phyloP scores from a whole-genome alignment of 1,284 basidiomycete species.

The Leccinum subspadiceum region DNA sequence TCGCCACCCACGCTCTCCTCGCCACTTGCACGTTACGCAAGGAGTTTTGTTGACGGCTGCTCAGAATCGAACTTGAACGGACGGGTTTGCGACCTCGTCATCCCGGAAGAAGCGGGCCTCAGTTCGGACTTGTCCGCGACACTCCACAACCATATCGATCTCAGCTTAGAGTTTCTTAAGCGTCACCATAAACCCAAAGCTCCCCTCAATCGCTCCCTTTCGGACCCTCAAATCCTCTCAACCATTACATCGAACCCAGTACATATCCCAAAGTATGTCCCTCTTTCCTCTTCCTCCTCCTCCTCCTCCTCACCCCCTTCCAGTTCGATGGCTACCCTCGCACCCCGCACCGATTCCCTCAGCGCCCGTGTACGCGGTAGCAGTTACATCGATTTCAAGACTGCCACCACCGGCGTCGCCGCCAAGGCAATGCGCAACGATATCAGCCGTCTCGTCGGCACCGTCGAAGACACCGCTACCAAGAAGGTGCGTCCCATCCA shows the following conservation, averaged over 20 bases:
- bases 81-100: constrained; percentile 31
- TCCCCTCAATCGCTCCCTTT: constrained; percentile 43
- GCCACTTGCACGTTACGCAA: constrained; percentile 21
- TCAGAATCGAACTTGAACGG: constrained; percentile 5
- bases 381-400: constrained; percentile 90
- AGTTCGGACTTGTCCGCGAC: constrained; percentile 35
- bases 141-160: constrained; percentile 34
- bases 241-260: constrained; percentile 62
- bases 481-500: constrained; percentile 66
- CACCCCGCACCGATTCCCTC: constrained; percentile 62
- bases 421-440: constrained; percentile 99
- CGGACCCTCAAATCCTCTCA: constrained; percentile 60
- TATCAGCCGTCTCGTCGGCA: constrained; percentile 88
- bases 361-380: constrained; percentile 65
- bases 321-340: constrained; percentile 54
- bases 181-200: constrained; percentile 60
- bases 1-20: constrained; percentile 18
- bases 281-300: constrained; percentile 4
- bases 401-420: constrained; percentile 95
- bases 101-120: constrained; percentile 31
- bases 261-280: constrained; percentile 49
- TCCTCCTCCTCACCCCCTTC: constrained; percentile 9
- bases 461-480: constrained; percentile 74
- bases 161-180: constrained; percentile 39
- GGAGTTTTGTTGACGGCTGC: constrained; percentile 1